These are phyloP conservation scores for Barbatosphaeria neglecta DNA, from an alignment of 495 filamentous ascomycete genomes.

Conservation along the genomic window DNA sequence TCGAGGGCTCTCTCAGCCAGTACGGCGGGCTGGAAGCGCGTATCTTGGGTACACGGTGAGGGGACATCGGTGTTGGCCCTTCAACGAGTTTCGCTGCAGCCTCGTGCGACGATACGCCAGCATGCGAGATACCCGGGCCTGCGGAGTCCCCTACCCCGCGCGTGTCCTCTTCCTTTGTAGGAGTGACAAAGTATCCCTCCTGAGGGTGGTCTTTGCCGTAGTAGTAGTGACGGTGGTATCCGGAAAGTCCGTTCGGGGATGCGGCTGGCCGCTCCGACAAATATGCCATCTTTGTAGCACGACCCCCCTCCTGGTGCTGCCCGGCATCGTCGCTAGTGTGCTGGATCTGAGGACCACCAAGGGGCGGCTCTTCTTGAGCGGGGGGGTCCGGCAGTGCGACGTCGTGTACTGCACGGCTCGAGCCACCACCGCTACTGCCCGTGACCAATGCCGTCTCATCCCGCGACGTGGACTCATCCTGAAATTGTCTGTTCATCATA, in stretches of 20 bases:
- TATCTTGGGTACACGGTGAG: constrained; percentile 9
- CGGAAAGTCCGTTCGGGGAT: background rate
- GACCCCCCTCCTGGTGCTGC: background rate
- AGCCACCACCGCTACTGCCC: background rate
- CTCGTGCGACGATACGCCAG: constrained; percentile 2
- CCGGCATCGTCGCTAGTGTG: background rate
- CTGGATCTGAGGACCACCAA: too few relatives aligned
- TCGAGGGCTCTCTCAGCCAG: constrained; percentile 20
- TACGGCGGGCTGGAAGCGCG: constrained; percentile 21
- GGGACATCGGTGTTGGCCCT: background rate
- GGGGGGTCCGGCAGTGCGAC: background rate
- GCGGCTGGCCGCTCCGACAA: background rate
- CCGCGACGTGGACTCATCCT: constrained; percentile 3
- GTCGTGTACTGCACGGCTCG: background rate
- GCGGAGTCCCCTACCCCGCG: too few relatives aligned
- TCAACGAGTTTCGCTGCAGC: background rate
- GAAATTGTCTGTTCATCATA: constrained; percentile 10
- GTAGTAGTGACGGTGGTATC: background rate
- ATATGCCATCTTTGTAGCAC: background rate
- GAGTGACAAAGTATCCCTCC: too few relatives aligned
- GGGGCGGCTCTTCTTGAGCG: background rate
- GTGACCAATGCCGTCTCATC: background rate
- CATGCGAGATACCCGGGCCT: too few relatives aligned
- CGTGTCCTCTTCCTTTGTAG: too few relatives aligned
- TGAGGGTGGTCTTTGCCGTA: background rate